Conservation (phyloP, 2,329 filamentous ascomycete genomes). For the Xylariaceae sp. region DNA sequence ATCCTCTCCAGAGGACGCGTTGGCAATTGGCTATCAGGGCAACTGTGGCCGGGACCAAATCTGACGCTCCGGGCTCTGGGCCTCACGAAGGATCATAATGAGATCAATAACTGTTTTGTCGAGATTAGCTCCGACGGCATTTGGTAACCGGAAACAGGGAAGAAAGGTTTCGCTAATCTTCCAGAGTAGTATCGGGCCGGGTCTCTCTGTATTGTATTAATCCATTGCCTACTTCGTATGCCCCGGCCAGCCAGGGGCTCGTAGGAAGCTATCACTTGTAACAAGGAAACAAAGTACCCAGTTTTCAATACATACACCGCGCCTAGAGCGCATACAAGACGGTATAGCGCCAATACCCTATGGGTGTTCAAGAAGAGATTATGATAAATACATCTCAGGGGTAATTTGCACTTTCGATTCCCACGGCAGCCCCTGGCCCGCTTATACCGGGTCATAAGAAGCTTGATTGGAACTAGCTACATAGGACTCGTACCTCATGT, state of each 20-base stretch:
- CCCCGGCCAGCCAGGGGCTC: background rate
- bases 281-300: background rate
- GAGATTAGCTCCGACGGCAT: background rate
- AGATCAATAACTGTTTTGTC: background rate
- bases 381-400: conserved; percentile 13
- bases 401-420: conserved; percentile 17
- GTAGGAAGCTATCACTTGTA: background rate
- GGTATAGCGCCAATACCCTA: background rate
- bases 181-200: conserved; percentile 1
- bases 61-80: background rate
- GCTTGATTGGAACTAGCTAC: too few relatives aligned
- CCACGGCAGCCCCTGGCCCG: conserved; percentile 7
- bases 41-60: background rate
- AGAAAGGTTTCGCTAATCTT: background rate
- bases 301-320: background rate
- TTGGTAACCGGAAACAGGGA: conserved; percentile 6
- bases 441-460: background rate
- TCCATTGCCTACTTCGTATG: background rate
- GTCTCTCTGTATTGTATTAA: background rate
- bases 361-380: conserved; percentile 3
- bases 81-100: background rate
- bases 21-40: background rate
- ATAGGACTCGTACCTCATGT: too few relatives aligned
- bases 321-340: background rate
- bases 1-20: background rate